Conservation (phyloP, 192 early-diverging fungal genomes). For the Diversispora epigaea region DNA sequence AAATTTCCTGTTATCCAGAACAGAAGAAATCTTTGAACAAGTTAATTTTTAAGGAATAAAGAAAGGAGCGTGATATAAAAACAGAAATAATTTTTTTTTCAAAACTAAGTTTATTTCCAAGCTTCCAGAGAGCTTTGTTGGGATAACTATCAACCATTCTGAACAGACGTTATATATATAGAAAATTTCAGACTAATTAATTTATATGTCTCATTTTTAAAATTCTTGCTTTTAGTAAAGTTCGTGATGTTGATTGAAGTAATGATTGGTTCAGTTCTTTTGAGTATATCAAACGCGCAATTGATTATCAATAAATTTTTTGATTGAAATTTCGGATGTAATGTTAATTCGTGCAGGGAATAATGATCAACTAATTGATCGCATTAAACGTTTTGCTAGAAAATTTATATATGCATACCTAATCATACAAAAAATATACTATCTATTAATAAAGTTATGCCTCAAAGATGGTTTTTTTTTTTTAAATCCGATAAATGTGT, state of each 20-base stretch:
- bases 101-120: background rate
- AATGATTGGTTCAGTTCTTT: conserved; percentile 26
- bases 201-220: conserved; percentile 33
- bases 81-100: background rate
- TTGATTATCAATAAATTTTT: conserved; percentile 24
- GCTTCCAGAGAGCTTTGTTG: background rate
- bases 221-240: conserved; percentile 28
- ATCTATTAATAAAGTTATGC: no score
- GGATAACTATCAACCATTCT: conserved; percentile 24
- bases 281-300: conserved; percentile 21
- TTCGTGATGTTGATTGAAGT: conserved; percentile 30
- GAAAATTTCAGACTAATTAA: conserved; percentile 34
- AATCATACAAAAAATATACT: no score
- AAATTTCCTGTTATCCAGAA: conserved; percentile 34
- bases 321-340: conserved; percentile 22
- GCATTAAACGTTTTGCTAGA: no score
- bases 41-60: conserved; percentile 31
- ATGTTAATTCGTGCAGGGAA: conserved; percentile 14
- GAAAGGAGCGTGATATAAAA: conserved; percentile 10
- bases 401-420: no score
- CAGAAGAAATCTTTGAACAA: conserved; percentile 26
- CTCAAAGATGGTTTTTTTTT: no score
- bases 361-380: no score
- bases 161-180: conserved; percentile 33
- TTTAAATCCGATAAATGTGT: no score